Percentiles rank a stretch among this genome's conserved stretches.
These are phyloP conservation scores for Neurospora sp. DNA, from an alignment of 495 filamentous ascomycete species.

Conservation along the genomic window DNA sequence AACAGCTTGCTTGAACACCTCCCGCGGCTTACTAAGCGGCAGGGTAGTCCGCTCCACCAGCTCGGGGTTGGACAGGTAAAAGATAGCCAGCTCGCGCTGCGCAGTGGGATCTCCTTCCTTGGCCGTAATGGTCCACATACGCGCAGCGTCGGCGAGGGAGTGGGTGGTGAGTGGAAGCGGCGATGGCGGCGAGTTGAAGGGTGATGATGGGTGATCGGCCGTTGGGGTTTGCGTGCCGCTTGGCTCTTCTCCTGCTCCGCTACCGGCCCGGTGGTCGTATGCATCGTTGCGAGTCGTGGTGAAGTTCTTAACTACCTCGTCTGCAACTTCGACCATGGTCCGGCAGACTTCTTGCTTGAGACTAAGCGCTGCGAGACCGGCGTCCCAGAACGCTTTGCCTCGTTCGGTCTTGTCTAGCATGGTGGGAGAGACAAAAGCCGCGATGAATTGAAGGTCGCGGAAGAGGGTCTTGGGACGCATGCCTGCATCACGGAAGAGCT, in stretches of 20 bases:
- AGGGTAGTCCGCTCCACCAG: constrained; percentile 75
- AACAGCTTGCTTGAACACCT: constrained; percentile 85
- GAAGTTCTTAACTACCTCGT: constrained; percentile 57
- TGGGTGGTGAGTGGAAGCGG: constrained; percentile 40
- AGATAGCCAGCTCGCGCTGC: constrained; percentile 88
- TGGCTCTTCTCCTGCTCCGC: constrained; percentile 8
- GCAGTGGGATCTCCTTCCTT: constrained; percentile 88
- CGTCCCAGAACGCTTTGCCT: constrained; percentile 92
- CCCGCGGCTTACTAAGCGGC: constrained; percentile 73
- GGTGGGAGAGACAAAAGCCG: constrained; percentile 74
- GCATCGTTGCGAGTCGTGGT: constrained; percentile 29
- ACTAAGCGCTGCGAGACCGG: constrained; percentile 74
- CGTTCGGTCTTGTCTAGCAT: constrained; percentile 76
- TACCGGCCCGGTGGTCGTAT: constrained; percentile 13
- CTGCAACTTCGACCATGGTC: constrained; percentile 81
- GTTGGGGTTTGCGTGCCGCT: constrained; percentile 8
- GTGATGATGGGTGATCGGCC: constrained; percentile 11
- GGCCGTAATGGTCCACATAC: constrained; percentile 89
- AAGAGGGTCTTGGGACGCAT: constrained; percentile 85
- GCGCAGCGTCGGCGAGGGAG: constrained; percentile 73
- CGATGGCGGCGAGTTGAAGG: constrained; percentile 21
- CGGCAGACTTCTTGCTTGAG: constrained; percentile 84
- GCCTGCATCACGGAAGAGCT: constrained; percentile 64
- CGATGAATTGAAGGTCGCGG: constrained; percentile 91
- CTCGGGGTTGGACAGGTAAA: constrained; percentile 89